These are phyloP conservation scores for Saksenaea oblongispora DNA, from an alignment of 371 early-diverging fungal genomes.

Conservation along the genomic window DNA sequence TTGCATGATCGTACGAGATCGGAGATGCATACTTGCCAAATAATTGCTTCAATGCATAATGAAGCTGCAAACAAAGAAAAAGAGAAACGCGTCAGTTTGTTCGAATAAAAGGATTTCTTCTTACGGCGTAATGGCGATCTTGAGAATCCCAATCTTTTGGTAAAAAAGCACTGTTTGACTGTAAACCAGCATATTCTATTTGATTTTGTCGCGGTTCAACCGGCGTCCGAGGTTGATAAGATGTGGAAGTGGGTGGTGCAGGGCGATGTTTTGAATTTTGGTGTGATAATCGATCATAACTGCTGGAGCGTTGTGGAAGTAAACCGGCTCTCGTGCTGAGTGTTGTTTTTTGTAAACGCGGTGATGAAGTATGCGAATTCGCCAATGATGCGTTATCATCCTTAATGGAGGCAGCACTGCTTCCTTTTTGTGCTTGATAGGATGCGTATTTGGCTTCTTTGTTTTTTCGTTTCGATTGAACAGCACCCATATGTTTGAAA, in stretches of 20 bases:
- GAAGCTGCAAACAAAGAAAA: conserved; percentile 16
- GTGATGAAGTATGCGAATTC: conserved; percentile 22
- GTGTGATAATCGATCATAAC: background rate
- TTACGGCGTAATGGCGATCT: conserved; percentile 18
- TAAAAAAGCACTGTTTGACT: conserved; percentile 24
- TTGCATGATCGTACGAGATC: background rate
- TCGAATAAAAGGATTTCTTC: too few species aligned
- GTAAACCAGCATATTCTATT: conserved; percentile 16
- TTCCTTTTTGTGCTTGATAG: conserved; percentile 27
- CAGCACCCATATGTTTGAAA: conserved; percentile 30
- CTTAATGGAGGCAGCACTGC: background rate
- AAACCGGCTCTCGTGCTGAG: conserved; percentile 20
- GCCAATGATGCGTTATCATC: conserved; percentile 5
- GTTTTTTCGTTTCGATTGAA: conserved; percentile 25
- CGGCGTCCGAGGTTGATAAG: background rate
- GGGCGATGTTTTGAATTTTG: background rate
- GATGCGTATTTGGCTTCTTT: conserved; percentile 33
- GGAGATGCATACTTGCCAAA: conserved; percentile 16
- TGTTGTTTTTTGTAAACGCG: background rate
- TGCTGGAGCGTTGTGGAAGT: background rate
- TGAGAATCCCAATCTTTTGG: conserved; percentile 24
- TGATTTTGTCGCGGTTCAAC: conserved; percentile 1
- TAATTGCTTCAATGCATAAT: conserved; percentile 22
- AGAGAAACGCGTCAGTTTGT: background rate
- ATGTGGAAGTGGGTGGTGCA: background rate